Conservation (phyloP, 2,329 filamentous ascomycete genomes). For the Fusarium secorum region DNA sequence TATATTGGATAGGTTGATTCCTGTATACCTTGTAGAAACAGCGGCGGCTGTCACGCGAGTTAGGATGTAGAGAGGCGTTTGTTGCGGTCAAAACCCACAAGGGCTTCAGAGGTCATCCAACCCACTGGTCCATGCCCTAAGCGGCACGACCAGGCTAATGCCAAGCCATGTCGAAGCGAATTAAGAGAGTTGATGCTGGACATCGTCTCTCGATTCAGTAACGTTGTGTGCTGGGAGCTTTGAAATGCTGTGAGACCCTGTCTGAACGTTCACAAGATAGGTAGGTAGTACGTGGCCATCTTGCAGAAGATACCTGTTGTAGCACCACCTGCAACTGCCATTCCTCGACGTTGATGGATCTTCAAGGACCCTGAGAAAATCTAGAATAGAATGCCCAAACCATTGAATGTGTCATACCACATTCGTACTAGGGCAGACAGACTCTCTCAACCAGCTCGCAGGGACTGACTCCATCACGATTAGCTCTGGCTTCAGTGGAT, state of each 20-base stretch:
- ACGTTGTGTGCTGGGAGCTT: background rate
- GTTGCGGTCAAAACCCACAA: constrained; percentile 26
- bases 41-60: constrained; percentile 22
- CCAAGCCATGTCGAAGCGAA: constrained; percentile 4
- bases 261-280: background rate
- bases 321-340: background rate
- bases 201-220: background rate
- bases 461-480: constrained; percentile 25
- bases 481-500: constrained; percentile 25
- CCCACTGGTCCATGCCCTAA: constrained; percentile 13
- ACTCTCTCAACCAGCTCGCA: background rate
- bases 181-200: background rate
- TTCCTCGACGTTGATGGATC: background rate
- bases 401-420: constrained; percentile 13
- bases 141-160: constrained; percentile 1
- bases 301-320: background rate
- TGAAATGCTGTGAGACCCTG: background rate
- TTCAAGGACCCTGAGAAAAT: constrained; percentile 24
- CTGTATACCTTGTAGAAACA: constrained; percentile 3
- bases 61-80: constrained; percentile 11
- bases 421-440: constrained; percentile 22
- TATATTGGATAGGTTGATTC: constrained; percentile 1
- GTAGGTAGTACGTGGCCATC: background rate
- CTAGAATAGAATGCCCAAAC: constrained; percentile 12
- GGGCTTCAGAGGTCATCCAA: constrained; percentile 15